Evolutionary conservation across 2,329 filamentous ascomycete species (phyloP), one percentile per base, ranked within the genome.

Genomic region (Rhynchosporium agropyri): DNA sequence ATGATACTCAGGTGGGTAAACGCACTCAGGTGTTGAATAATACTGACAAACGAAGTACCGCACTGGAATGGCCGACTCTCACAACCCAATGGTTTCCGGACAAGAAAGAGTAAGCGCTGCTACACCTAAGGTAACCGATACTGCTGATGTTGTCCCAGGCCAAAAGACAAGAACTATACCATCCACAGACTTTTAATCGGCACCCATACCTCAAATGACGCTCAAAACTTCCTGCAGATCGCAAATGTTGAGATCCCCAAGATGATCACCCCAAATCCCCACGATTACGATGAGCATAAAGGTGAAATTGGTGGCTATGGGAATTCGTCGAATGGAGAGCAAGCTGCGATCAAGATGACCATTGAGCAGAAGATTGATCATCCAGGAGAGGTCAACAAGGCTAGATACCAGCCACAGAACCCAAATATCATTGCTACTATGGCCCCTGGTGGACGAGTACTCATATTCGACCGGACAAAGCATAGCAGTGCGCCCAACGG

Each of bases 71-170:
- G 95, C 95, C 95, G 13, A 97, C 95, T 3, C 85, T 99, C 66
- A 98, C 95, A 31, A 93, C 93, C 2, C 95, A 99, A 80, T 99
- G 96, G 96, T 90, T 99, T 71, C 95, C 96, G 28, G 95, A 99
- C 76, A 90, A 94, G 71, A 92, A 94, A 81, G 87, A 90, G 80
- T 86, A 76, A 69, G 81, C 68, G 54, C n/a, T 12, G 42, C 26
- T 20, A 20, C 13, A 28, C 20, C 28, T 26, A 40, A 2, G 36
- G 2, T 13, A 7, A 20, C 13, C 10, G 5, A 4, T 40, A 38
- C 28, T 28, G 36, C 59, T 67, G 38, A 65, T 38, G 48, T 54
- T 36, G 8, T 45, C 33, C 20, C 20, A 86, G 84, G 63, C 84
- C 91, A 31, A 89, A 92, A 58, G 93, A 90, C 75, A 96, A 95